phyloP scores from a whole-genome alignment of 208 protist species.

The Trypanosoma avium region DNA sequence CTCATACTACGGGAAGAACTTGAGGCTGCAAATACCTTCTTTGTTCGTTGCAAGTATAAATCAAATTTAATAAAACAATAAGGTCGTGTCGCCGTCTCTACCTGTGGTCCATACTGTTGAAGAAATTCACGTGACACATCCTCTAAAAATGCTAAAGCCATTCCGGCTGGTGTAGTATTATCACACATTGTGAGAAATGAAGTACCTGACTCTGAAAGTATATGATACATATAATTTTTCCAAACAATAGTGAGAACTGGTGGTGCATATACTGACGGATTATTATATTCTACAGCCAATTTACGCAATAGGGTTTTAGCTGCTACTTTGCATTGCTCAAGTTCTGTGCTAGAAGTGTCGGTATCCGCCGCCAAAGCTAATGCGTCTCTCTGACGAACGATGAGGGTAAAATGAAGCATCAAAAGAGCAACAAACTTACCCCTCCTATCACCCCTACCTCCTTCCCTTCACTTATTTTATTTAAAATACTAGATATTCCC shows the following conservation, averaged over 20 bases:
- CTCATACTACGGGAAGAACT: conserved; percentile 23
- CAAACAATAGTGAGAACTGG: conserved; percentile 27
- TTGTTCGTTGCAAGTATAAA: conserved; percentile 38
- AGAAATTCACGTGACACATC: conserved; percentile 41
- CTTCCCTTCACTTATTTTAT: background rate
- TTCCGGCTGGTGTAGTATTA: conserved; percentile 3
- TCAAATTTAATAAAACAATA: conserved; percentile 57
- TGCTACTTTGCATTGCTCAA: conserved; percentile 31
- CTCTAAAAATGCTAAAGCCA: conserved; percentile 35
- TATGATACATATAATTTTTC: conserved; percentile 29
- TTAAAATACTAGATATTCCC: conserved; percentile 4
- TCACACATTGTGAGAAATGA: conserved; percentile 37
- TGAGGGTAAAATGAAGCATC: conserved; percentile 47
- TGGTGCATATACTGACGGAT: conserved; percentile 3
- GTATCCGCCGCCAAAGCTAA: conserved; percentile 39
- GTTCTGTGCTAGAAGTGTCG: conserved; percentile 15
- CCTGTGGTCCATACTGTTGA: conserved; percentile 33
- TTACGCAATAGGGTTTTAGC: conserved; percentile 31
- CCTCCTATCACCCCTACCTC: background rate
- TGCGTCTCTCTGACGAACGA: conserved; percentile 36
- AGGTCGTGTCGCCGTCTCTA: conserved; percentile 33
- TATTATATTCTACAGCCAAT: conserved; percentile 23
- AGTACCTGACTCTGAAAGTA: conserved; percentile 31
- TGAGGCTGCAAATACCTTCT: conserved; percentile 30
- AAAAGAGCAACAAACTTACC: background rate